Evolutionary conservation across 2,329 filamentous ascomycete species (phyloP), one percentile per base, ranked within the genome.

Genomic region (Pestalotiopsis sp.): DNA sequence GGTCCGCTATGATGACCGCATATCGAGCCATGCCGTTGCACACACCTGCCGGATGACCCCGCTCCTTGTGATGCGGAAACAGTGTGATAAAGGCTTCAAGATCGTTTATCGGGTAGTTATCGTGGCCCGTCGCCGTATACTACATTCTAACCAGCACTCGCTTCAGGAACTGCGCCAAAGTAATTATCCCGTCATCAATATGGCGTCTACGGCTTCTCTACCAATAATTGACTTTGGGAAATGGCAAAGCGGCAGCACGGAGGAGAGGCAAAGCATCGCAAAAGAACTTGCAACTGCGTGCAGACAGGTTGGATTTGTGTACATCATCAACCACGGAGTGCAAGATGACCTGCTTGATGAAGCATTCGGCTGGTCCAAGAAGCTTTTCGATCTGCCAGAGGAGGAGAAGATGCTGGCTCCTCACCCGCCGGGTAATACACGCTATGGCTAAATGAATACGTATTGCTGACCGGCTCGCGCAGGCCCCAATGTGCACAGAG

Each of bases 401-500:
- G 77, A 80, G 66, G 73, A 74, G 57, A 79, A 80, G 69, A 80
- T 80, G 79, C 73, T 77, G 61, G 79, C 78, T 39, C 78, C 78
- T 45, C 79, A 80, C 67, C 78, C 78, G 11, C 74, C 75, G 65
- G 45, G 45, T 52, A 52, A 1, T 52, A n/a, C n/a, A n/a, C n/a
- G n/a, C n/a, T n/a, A n/a, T n/a, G n/a, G n/a, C n/a, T n/a, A n/a
- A n/a, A n/a, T n/a, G n/a, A n/a, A n/a, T n/a, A n/a, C n/a, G n/a
- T n/a, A n/a, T n/a, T 52, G 11, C 45, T 52, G 17, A 52, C 5
- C 17, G 41, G 2, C n/a, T 9, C 17, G n/a, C 6, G 17, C 45
- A 52, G 85, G 85, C 7, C 83, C 82, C 69, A 79, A 77, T 13
- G 80, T 86, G 2, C 85, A 88, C 73, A 81, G 86, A 64, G 86